Percentiles rank a stretch among this genome's conserved stretches.
These are phyloP conservation scores for Aspergillus neotritici DNA, from an alignment of 2,329 filamentous ascomycete genomes.

Conservation along the genomic window DNA sequence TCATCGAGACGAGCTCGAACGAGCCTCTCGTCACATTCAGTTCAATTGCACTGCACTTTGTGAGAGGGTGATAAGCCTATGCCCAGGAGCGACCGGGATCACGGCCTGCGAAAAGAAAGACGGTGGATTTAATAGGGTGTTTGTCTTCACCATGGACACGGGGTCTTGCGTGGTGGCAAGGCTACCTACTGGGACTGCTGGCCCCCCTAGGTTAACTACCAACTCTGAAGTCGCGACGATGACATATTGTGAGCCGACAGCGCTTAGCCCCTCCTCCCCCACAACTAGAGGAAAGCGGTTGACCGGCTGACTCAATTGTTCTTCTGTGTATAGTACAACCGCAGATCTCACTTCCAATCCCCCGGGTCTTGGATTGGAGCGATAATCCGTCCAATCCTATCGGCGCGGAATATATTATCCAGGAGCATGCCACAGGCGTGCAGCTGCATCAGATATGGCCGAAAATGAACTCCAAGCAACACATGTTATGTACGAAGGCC, in stretches of 20 bases:
- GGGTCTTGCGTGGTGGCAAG: conserved; percentile 36
- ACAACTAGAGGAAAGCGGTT: no score
- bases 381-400: conserved; percentile 26
- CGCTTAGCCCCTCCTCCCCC: no score
- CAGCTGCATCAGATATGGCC: conserved; percentile 29
- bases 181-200: conserved; percentile 38
- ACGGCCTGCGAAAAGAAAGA: conserved; percentile 39
- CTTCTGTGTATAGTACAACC: conserved; percentile 14
- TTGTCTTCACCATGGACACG: conserved; percentile 40
- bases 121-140: conserved; percentile 43
- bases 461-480: conserved; percentile 28
- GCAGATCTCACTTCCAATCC: conserved; percentile 21
- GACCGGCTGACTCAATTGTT: no score
- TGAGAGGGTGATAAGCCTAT: conserved; percentile 30
- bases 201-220: conserved; percentile 34
- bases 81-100: conserved; percentile 32
- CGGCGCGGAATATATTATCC: conserved; percentile 37
- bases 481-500: conserved; percentile 30
- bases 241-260: conserved; percentile 36
- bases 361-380: conserved; percentile 21
- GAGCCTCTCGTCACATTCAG: conserved; percentile 31
- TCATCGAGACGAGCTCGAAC: conserved; percentile 34
- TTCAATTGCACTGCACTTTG: conserved; percentile 42
- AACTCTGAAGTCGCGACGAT: conserved; percentile 47
- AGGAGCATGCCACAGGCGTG: conserved; percentile 33